Evolutionary conservation across 345 rosid species (phyloP), one percentile per base, ranked within the genome.

Genomic region (Excoecaria agallocha): DNA sequence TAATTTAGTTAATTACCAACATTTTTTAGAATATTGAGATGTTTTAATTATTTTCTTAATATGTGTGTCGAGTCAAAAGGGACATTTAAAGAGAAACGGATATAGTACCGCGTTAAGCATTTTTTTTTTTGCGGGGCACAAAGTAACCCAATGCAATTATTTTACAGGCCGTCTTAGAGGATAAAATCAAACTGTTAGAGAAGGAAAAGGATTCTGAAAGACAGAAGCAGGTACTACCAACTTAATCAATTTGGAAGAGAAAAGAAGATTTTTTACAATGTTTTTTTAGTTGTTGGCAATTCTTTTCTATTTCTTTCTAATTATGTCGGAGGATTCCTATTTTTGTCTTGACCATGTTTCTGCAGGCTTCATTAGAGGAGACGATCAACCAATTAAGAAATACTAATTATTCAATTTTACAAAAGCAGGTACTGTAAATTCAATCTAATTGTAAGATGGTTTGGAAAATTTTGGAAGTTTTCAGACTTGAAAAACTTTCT

Each of bases 331-430:
- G 38, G 65, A 35, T 61, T 61, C 66, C 45, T 35, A 61, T 61
- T 5, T 66, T 45, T 55, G 39, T 22, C 37, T 43, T 75, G 56
- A 63, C 25, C 37, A 8, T 37, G 35, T 41, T 79, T 54, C 73
- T 49, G 41, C 85, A 91, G 96, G 79, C 70, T 76, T 48, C 51
- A 39, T 69, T 83, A 56, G 89, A 84, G 72, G 86, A 77, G 75
- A 78, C 58, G 50, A 69, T 88, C n/a, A 81, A 77, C 52, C 69
- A 84, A 69, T 74, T 82, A 66, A 75, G 17, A 60, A 64, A 63
- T 11, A 82, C 79, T 70, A 83, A 82, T 61, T 82, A 81, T 49
- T 73, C 59, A 15, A 74, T 6, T 76, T 65, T 59, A 57, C 83
- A 74, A 52, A 84, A 78, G 67, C 82, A 86, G 89, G 82, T 83